Evolutionary conservation across 768 basidiomycete genomes (phyloP), one percentile per base, ranked within the genome.

Genomic region (Pleurotus eryngii): DNA sequence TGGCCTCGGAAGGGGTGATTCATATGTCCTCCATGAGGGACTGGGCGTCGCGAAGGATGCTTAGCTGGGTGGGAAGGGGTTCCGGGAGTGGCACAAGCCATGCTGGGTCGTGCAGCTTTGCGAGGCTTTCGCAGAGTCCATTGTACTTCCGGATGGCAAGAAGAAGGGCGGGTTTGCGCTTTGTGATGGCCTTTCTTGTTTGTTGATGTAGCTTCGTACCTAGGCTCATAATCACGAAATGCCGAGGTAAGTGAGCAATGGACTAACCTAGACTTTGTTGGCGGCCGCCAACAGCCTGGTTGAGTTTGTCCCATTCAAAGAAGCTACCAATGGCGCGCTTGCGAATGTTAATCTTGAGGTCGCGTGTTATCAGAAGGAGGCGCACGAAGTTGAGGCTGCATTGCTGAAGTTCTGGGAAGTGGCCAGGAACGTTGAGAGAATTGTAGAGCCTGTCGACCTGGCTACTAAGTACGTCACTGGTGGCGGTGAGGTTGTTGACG

Each of bases 11-110:
- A 0, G 63, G 65, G 0, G 57, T 59, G 3, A 74, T 70, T 72
- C 73, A 76, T 0, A 76, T 65, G 49, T 76, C 75, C 39, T 76
- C 66, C 67, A 76, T 69, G 0, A 79, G 62, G 0, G 27, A 46
- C 0, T 69, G 40, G 30, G 61, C 45, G 5, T 68, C 62, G 5
- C 64, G 62, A 8, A 75, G 65, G 3, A 57, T 50, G 2, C 57
- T 51, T 0, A 78, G 58, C 22, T 72, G 62, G 0, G 66, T 73
- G 0, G 72, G 70, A 0, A 78, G 68, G 0, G 65, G 66, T 1
- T 55, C 7, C 0, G 74, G 77, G 8, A 76, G 42, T 0, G 70
- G 74, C 12, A 78, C 69, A 0, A 51, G 24, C 57, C 67, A 72
- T 3, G 57, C 38, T 0, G 42, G 53, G 12, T 62, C 51, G 56